A percentile compares a stretch with the other conserved stretches of the same genome.
phyloP scores from a whole-genome alignment of 2,329 filamentous ascomycete species.

The Xylariaceae sp. region DNA sequence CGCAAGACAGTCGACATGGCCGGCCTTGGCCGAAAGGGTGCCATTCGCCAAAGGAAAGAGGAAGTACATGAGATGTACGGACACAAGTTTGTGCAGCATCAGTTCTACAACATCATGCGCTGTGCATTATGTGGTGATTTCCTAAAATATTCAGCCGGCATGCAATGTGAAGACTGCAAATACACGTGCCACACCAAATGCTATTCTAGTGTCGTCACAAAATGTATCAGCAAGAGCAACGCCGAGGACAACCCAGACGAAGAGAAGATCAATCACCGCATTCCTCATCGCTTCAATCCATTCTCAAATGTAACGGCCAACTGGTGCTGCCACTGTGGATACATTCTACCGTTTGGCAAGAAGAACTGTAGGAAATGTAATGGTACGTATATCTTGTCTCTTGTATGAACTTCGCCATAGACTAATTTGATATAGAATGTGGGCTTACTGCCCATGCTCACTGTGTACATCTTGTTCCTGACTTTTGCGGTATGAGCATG shows the following conservation, averaged over 20 bases:
- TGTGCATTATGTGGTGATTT: conserved; percentile 97
- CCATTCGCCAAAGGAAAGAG: conserved; percentile 95
- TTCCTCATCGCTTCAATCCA: conserved; percentile 94
- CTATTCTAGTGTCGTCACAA: conserved; percentile 93
- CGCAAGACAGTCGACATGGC: conserved; percentile 73
- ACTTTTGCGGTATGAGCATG: conserved; percentile 99
- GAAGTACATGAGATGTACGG: conserved; percentile 98
- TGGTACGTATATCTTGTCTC: conserved; percentile 50
- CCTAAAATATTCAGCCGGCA: conserved; percentile 95
- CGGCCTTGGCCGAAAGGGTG: conserved; percentile 90
- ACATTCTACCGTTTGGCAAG: conserved; percentile 89
- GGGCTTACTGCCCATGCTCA: conserved; percentile 84
- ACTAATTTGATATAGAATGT: conserved; percentile 64
- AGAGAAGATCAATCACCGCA: conserved; percentile 99
- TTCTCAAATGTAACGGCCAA: conserved; percentile 98
- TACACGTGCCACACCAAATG: conserved; percentile 99
- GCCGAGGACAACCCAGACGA: conserved; percentile 97
- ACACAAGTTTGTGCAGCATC: conserved; percentile 97
- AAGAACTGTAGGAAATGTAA: conserved; percentile 93
- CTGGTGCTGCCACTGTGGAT: conserved; percentile 99
- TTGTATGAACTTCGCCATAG: neutral
- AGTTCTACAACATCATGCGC: conserved; percentile 99
- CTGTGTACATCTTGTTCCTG: conserved; percentile 92
- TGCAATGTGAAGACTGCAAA: conserved; percentile 99
- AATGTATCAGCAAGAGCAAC: conserved; percentile 99